A percentile compares a stretch with the other conserved stretches of the same genome.
Evolutionary conservation across 176 grass and related monocot genomes (phyloP).

Genomic region (Saccharum spontaneum): DNA sequence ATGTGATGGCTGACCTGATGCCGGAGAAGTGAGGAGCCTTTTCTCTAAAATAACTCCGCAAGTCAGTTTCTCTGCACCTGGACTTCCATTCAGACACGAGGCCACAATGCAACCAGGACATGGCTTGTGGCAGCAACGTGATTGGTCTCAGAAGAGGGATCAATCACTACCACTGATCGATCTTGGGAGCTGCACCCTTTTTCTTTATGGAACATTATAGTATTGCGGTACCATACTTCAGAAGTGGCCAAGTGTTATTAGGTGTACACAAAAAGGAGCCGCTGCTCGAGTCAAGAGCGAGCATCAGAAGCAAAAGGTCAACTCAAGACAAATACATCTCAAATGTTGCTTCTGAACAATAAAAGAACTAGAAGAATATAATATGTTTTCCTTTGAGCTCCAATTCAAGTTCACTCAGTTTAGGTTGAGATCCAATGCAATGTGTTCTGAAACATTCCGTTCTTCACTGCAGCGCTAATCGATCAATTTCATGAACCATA

Average conservation of each 20-base stretch:
- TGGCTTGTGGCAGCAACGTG: background rate
- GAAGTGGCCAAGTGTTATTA: conserved; percentile 3
- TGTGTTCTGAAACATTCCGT: background rate
- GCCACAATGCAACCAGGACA: conserved; percentile 15
- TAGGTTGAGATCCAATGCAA: background rate
- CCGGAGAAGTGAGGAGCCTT: conserved; percentile 10
- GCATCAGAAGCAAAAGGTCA: background rate
- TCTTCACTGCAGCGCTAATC: background rate
- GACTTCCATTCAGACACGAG: conserved; percentile 17
- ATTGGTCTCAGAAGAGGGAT: conserved; percentile 17
- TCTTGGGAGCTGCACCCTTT: conserved; percentile 1
- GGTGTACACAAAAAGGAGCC: conserved; percentile 13
- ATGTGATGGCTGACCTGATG: conserved; percentile 46
- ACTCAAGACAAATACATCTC: background rate
- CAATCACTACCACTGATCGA: conserved; percentile 6
- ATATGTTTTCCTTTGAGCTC: background rate
- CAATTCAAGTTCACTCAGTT: background rate
- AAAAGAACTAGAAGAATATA: background rate
- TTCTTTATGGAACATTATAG: background rate
- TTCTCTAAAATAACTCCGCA: conserved; percentile 1
- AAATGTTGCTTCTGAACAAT: background rate
- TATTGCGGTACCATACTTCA: background rate
- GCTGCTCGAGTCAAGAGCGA: conserved; percentile 20
- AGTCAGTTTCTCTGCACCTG: conserved; percentile 55
- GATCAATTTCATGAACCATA: background rate